Percentiles rank a stretch among this genome's conserved stretches.
Evolutionary conservation across 1,284 basidiomycete genomes (phyloP).

Genomic region (Fomitopsis pinicola): DNA sequence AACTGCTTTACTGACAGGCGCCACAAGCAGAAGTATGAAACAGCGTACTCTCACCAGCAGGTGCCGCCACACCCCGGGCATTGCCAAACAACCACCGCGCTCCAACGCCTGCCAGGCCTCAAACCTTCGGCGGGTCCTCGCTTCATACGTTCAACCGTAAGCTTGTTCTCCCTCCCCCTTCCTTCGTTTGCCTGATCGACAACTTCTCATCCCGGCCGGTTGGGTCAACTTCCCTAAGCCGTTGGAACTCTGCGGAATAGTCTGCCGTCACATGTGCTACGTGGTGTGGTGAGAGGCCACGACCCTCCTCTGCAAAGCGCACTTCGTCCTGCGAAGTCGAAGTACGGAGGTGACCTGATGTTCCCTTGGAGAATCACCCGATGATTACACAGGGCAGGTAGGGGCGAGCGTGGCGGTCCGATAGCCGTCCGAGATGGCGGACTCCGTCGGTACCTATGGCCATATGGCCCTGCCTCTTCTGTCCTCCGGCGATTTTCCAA

Average conservation of each 20-base stretch:
- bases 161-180: constrained; percentile 10
- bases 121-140: constrained; percentile 5
- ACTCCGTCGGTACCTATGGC: constrained; percentile 29
- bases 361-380: constrained; percentile 19
- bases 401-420: constrained; percentile 18
- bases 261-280: constrained; percentile 18
- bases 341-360: constrained; percentile 14
- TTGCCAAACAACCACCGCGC: constrained; percentile 13
- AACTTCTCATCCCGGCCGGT: constrained; percentile 10
- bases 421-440: constrained; percentile 17
- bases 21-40: not conserved
- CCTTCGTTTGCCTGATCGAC: constrained; percentile 17
- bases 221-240: constrained; percentile 5
- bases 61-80: not conserved
- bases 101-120: constrained; percentile 13
- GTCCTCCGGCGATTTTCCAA: constrained; percentile 28
- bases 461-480: constrained; percentile 28
- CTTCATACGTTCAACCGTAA: constrained; percentile 14
- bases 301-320: not conserved
- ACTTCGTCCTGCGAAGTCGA: constrained; percentile 15
- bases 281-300: constrained; percentile 6
- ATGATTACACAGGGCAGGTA: constrained; percentile 7
- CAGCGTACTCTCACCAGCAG: not conserved
- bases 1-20: not conserved
- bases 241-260: constrained; percentile 8